These are phyloP conservation scores for Maudiozyma turicensis DNA, from an alignment of 805 yeast species.

Conservation along the genomic window DNA sequence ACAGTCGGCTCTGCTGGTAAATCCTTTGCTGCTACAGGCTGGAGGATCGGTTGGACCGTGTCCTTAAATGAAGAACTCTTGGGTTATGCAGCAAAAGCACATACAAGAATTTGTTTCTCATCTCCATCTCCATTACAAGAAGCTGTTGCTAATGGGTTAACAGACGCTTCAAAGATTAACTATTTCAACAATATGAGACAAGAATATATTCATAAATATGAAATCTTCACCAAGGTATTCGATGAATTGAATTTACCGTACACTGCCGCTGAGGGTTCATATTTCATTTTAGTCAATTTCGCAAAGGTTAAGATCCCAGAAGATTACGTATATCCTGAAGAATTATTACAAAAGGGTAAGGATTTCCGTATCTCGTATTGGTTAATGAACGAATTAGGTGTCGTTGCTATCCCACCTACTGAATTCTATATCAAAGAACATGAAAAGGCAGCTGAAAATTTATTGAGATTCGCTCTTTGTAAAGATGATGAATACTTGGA, in stretches of 20 bases:
- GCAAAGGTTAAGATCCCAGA: conserved; percentile 70
- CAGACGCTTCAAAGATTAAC: conserved; percentile 45
- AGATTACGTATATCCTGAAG: conserved; percentile 63
- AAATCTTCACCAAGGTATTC: conserved; percentile 63
- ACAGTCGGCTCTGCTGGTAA: conserved; percentile 97
- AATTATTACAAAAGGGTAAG: conserved; percentile 55
- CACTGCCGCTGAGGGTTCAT: conserved; percentile 88
- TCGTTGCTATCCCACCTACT: conserved; percentile 96
- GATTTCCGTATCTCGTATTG: conserved; percentile 89
- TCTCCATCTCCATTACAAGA: conserved; percentile 89
- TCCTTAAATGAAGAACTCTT: conserved; percentile 69
- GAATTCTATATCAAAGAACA: conserved; percentile 72
- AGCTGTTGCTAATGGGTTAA: conserved; percentile 75
- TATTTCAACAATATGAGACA: conserved; percentile 66
- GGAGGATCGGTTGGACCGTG: conserved; percentile 96
- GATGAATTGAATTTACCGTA: conserved; percentile 85
- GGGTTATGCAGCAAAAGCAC: conserved; percentile 77
- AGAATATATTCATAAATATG: conserved; percentile 62
- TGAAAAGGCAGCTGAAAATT: conserved; percentile 69
- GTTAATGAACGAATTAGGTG: conserved; percentile 87
- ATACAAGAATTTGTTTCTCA: conserved; percentile 87
- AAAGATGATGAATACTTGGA: conserved; percentile 75
- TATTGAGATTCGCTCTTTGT: conserved; percentile 91
- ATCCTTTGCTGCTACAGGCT: conserved; percentile 97
- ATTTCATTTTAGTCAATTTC: conserved; percentile 83